Percentiles rank a stretch among this genome's conserved stretches.
These are phyloP conservation scores for Cucurbita maxima DNA, from an alignment of 306 rosid species.

Conservation along the genomic window DNA sequence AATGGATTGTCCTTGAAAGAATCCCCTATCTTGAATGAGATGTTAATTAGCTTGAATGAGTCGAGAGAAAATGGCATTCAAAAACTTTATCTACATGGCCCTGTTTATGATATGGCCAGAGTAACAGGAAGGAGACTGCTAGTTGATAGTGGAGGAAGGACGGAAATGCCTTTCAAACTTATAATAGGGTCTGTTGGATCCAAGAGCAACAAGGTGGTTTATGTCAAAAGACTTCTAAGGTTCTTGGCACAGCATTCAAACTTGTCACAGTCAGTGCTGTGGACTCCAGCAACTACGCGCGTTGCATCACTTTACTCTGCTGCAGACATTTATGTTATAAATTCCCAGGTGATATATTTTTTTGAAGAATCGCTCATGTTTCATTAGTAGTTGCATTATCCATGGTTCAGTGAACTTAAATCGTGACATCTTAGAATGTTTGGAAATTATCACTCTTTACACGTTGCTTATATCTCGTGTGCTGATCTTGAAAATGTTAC, in stretches of 20 bases:
- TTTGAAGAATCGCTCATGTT: background rate
- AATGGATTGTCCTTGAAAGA: conserved; percentile 18
- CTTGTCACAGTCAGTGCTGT: conserved; percentile 63
- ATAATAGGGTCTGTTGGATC: conserved; percentile 87
- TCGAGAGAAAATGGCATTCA: conserved; percentile 5
- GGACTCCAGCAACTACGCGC: conserved; percentile 70
- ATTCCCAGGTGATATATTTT: conserved; percentile 60
- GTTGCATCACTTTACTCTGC: conserved; percentile 84
- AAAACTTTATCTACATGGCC: conserved; percentile 13
- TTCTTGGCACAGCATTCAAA: conserved; percentile 46
- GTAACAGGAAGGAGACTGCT: conserved; percentile 23
- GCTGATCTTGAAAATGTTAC: conserved; percentile 17
- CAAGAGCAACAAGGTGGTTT: conserved; percentile 77
- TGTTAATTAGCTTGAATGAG: conserved; percentile 10
- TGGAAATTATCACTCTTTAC: background rate
- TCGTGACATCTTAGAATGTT: background rate
- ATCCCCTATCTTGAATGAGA: conserved; percentile 10
- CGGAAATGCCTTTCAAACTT: conserved; percentile 32
- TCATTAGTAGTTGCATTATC: background rate
- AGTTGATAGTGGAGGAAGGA: conserved; percentile 16
- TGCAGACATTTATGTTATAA: conserved; percentile 79
- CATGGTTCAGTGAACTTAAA: background rate
- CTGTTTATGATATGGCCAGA: conserved; percentile 19
- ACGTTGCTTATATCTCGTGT: background rate
- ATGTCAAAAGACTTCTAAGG: conserved; percentile 50